A percentile compares a stretch with the other conserved stretches of the same genome.
phyloP scores from a whole-genome alignment of 768 basidiomycete genomes.

The Trametes meyenii region DNA sequence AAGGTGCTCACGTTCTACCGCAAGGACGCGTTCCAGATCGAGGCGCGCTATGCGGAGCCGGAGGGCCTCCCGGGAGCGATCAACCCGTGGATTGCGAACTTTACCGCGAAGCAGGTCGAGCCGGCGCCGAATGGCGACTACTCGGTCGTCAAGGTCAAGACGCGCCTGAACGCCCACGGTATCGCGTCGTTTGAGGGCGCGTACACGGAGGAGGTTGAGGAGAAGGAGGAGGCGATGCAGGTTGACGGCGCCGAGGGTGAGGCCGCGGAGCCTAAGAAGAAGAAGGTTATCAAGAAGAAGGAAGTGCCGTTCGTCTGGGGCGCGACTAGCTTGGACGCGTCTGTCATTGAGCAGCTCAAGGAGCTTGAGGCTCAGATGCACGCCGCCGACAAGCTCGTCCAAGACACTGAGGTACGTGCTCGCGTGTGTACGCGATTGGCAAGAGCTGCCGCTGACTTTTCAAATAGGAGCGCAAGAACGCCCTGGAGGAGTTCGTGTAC shows the following conservation, averaged over 20 bases:
- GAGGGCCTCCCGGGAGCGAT: constrained; percentile 69
- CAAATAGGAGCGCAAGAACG: constrained; percentile 93
- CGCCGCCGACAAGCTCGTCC: constrained; percentile 91
- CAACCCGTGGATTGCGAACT: constrained; percentile 84
- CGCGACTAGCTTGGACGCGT: constrained; percentile 64
- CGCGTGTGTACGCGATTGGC: neutral
- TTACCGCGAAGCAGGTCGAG: constrained; percentile 82
- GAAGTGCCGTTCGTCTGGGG: constrained; percentile 74
- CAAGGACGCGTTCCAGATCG: constrained; percentile 84
- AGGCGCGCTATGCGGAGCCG: constrained; percentile 82
- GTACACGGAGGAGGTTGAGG: constrained; percentile 45
- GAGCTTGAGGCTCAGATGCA: constrained; percentile 91
- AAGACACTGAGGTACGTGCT: constrained; percentile 87
- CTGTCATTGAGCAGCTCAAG: constrained; percentile 61
- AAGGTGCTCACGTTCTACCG: constrained; percentile 96
- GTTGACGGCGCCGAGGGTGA: constrained; percentile 54
- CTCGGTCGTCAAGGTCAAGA: constrained; percentile 79
- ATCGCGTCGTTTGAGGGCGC: constrained; percentile 1
- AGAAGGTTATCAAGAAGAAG: constrained; percentile 82
- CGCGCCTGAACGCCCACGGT: constrained; percentile 10
- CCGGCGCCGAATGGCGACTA: constrained; percentile 69
- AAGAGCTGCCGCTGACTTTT: constrained; percentile 7
- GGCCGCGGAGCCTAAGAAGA: constrained; percentile 66
- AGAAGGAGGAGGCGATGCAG: constrained; percentile 76
- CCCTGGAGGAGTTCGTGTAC: constrained; percentile 98